These are phyloP conservation scores for Lachnellula subtilissima DNA, from an alignment of 2,329 filamentous ascomycete genomes.

Conservation along the genomic window DNA sequence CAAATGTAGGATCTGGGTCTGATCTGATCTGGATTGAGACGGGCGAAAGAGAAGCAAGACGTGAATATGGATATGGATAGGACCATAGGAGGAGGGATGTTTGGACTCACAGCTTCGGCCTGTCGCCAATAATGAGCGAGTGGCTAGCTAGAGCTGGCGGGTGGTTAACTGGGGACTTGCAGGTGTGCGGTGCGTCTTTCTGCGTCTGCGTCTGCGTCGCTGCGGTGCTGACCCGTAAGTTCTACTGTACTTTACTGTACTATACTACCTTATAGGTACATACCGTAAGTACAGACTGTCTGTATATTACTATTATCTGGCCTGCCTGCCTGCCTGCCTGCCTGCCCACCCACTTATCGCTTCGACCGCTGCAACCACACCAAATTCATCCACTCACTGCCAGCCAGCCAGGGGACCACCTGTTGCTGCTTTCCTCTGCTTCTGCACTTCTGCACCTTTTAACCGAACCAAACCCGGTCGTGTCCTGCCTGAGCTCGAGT, in stretches of 20 bases:
- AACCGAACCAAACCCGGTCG: slow-evolving; percentile 19
- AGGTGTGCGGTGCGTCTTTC: slow-evolving; percentile 18
- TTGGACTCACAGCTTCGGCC: slow-evolving; percentile 22
- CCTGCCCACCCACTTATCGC: slow-evolving; percentile 14
- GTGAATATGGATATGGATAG: slow-evolving; percentile 1
- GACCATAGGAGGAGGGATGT: slow-evolving; percentile 15
- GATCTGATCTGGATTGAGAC: neutral
- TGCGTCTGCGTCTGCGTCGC: neutral
- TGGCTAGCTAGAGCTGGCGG: slow-evolving; percentile 20
- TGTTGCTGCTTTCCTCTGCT: neutral
- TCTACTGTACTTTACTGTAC: too few species aligned
- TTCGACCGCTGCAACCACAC: slow-evolving; percentile 21
- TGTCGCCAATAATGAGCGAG: slow-evolving; percentile 4
- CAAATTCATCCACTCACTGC: neutral
- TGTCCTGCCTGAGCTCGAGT: slow-evolving; percentile 12
- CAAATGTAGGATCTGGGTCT: neutral
- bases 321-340: neutral
- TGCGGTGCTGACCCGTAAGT: neutral
- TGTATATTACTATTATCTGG: neutral
- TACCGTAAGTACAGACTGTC: neutral
- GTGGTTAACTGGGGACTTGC: slow-evolving; percentile 23
- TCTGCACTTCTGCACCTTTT: slow-evolving; percentile 3
- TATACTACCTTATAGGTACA: too few species aligned
- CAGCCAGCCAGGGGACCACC: neutral
- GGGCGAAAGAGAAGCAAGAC: neutral